Evolutionary conservation across 2,329 filamentous ascomycete species (phyloP), one percentile per base, ranked within the genome.

Genomic region (Paecilomyces formosus): DNA sequence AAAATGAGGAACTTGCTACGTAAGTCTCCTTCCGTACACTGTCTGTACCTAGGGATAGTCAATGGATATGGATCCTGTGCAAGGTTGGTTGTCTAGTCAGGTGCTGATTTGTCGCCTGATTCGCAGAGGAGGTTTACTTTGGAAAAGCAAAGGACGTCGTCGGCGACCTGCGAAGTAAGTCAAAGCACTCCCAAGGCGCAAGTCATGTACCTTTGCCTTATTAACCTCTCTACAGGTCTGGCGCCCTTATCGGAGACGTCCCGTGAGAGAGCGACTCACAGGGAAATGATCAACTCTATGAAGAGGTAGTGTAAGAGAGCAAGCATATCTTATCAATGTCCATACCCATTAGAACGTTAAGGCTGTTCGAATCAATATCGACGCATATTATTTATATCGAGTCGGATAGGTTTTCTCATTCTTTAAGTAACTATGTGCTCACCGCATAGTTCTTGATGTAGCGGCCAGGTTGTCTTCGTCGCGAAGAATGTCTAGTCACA

Each of bases 81-180:
- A 45, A 21, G 31, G 6, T 55, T 53, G 18, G 53, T 55, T 30
- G 35, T 39, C 39, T 9, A 59, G 30, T 52, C 33, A 15, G 15
- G 26, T 15, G 35, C 56, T 55, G 55, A 62, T 63, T 58, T 62
- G 52, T 21, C 26, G 45, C 54, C 33, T 51, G 15, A 24, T 53
- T 35, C 64, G 56, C 66, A 82, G 81, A 99, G 81, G 94, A 99
- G 78, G 94, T 99, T 55, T 99, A 99, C 79, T 99, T 99, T 77
- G 94, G 94, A 72, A 99, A 99, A 82, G 93, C 94, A 57, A 97
- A 96, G 83, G 94, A 99, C 76, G 92, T 99, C 2, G 93, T 99
- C 3, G 94, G 93, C 57, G 93, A 99, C 74, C 78, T 99, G 76
- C 84, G 94, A 73, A 97, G 92, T 82, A 78, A 74, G 79, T 70